Percentiles rank a stretch among this genome's conserved stretches.
Conservation (phyloP, 164 flowering plant species). For the Amborella trichopoda region DNA sequence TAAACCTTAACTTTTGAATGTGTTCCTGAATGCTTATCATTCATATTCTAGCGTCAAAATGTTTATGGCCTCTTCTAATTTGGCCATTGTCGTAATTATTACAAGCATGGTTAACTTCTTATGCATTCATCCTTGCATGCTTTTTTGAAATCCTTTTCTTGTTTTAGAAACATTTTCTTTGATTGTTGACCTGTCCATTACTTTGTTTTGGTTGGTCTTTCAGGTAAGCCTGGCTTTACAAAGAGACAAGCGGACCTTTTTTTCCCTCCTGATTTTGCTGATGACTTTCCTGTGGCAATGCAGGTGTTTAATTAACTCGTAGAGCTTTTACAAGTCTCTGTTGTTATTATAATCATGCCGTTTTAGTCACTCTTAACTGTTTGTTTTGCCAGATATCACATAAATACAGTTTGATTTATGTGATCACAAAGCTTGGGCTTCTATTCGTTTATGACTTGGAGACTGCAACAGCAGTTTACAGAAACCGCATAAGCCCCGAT, state of each 20-base stretch:
- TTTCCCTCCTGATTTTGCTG: slow-evolving; percentile 99
- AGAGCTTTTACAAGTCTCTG: not conserved
- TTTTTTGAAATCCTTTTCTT: too few relatives aligned
- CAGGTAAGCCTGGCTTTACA: slow-evolving; percentile 88
- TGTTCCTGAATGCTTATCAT: too few relatives aligned
- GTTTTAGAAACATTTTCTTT: too few relatives aligned
- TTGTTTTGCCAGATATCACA: slow-evolving; percentile 68
- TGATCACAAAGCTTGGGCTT: slow-evolving; percentile 96
- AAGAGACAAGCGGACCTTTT: slow-evolving; percentile 98
- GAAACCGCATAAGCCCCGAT: slow-evolving; percentile 97
- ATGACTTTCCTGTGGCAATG: slow-evolving; percentile 99
- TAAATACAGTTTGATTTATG: slow-evolving; percentile 78
- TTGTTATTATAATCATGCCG: too few relatives aligned
- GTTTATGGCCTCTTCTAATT: too few relatives aligned
- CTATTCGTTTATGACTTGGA: slow-evolving; percentile 97
- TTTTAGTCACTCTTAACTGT: slow-evolving; percentile 8
- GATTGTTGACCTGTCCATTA: too few relatives aligned
- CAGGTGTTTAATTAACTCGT: slow-evolving; percentile 39
- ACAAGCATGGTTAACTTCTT: too few relatives aligned
- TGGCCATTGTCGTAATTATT: too few relatives aligned
- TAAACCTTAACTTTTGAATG: too few relatives aligned
- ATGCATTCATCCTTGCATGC: too few relatives aligned
- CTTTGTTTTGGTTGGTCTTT: slow-evolving; percentile 4
- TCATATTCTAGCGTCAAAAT: too few relatives aligned
- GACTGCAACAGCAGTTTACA: slow-evolving; percentile 89